phyloP scores from a whole-genome alignment of 345 rosid species.

The Tarenaya hassleriana region DNA sequence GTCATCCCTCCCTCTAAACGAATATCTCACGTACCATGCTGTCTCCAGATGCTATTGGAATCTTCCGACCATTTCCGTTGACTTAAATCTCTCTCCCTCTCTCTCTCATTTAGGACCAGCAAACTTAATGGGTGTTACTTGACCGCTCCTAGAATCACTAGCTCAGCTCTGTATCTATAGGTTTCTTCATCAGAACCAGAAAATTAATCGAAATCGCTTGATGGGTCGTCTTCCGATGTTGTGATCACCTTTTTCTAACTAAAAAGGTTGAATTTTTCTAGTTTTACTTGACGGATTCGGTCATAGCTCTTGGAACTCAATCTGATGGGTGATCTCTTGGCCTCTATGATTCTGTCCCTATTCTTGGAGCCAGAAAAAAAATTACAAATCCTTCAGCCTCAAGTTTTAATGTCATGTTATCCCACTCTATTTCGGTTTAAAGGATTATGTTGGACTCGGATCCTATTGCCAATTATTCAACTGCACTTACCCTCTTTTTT shows the following conservation, averaged over 20 bases:
- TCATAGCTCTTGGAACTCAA: not conserved
- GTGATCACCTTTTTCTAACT: not conserved
- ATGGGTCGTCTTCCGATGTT: not conserved
- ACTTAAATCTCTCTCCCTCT: constrained; percentile 16
- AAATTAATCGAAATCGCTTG: constrained; percentile 12
- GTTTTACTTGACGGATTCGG: constrained; percentile 9
- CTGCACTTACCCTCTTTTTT: too few relatives aligned
- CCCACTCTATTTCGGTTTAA: constrained; percentile 15
- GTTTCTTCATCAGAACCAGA: constrained; percentile 15
- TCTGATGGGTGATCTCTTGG: constrained; percentile 19
- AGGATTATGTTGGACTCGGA: constrained; percentile 14
- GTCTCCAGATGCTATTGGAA: constrained; percentile 17
- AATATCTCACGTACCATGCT: too few relatives aligned
- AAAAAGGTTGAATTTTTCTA: too few relatives aligned
- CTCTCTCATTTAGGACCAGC: constrained; percentile 2
- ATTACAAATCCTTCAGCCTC: too few relatives aligned
- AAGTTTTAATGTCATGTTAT: too few relatives aligned
- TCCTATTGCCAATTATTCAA: too few relatives aligned
- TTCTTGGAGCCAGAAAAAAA: constrained; percentile 3
- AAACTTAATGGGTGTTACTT: constrained; percentile 17
- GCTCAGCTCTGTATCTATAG: constrained; percentile 3
- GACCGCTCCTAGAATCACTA: not conserved
- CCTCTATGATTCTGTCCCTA: constrained; percentile 11
- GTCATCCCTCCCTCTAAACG: too few relatives aligned
- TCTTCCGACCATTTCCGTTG: constrained; percentile 25